Conservation (phyloP, 2,329 filamentous ascomycete species). For the Colletotrichum kahawae region DNA sequence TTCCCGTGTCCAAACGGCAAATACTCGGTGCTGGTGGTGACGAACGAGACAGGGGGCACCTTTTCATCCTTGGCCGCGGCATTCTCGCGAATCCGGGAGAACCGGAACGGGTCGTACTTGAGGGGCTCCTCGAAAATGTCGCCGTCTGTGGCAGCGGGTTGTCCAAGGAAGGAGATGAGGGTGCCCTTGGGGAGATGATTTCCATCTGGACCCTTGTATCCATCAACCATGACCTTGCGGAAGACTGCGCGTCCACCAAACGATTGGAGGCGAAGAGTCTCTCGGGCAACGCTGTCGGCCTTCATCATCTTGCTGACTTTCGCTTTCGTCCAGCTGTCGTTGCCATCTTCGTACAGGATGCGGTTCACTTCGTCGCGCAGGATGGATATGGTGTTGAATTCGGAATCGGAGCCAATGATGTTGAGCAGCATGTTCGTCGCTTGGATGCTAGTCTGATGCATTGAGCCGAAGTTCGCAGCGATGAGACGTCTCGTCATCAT, state of each 20-base stretch:
- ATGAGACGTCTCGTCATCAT: constrained; percentile 35
- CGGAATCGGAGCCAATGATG: constrained; percentile 36
- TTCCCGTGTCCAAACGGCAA: constrained; percentile 39
- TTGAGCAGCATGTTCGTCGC: constrained; percentile 44
- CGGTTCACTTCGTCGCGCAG: constrained; percentile 41
- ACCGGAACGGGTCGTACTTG: constrained; percentile 47
- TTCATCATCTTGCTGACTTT: constrained; percentile 39
- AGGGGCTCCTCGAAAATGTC: constrained; percentile 36
- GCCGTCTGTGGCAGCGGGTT: constrained; percentile 33
- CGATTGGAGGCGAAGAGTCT: constrained; percentile 44
- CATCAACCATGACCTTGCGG: constrained; percentile 33
- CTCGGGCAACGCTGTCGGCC: constrained; percentile 46
- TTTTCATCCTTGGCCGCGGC: constrained; percentile 26
- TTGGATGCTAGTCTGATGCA: constrained; percentile 44
- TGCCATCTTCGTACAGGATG: constrained; percentile 30
- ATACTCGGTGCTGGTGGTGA: constrained; percentile 34
- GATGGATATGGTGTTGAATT: constrained; percentile 39
- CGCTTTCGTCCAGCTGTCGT: constrained; percentile 41
- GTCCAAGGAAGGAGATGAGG: constrained; percentile 35
- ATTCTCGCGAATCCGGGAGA: constrained; percentile 38
- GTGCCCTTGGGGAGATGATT: constrained; percentile 35
- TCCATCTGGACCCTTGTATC: constrained; percentile 36
- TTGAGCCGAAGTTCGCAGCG: constrained; percentile 39
- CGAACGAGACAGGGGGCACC: constrained; percentile 27
- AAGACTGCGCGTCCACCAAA: constrained; percentile 32